Evolutionary conservation across 441 rosid species (phyloP), one percentile per base, ranked within the genome.

Genomic region (Pelargonium myrrhifolium): DNA sequence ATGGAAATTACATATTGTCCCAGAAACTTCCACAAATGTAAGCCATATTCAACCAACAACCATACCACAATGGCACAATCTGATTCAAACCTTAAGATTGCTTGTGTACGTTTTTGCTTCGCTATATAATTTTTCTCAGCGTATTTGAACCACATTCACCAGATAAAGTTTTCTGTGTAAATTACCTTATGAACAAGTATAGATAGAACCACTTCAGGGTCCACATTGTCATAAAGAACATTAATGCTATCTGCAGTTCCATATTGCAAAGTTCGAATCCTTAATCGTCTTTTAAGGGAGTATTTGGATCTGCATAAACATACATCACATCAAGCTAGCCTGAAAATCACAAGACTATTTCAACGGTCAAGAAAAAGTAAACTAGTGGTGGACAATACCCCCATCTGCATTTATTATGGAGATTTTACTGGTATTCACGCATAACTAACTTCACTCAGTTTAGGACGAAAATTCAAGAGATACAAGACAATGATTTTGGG

Each of bases 151-250:
- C n/a, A n/a, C n/a, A n/a, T n/a, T n/a, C n/a, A n/a, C n/a, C n/a
- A n/a, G n/a, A n/a, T n/a, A n/a, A n/a, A n/a, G n/a, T n/a, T n/a
- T n/a, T n/a, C n/a, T n/a, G n/a, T 47, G 18, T 5, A 68, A 65
- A 63, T 47, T 74, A 91, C 99, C 96, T 89, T 92, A 80, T 94
- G 98, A 75, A 94, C 96, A 65, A 92, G 98, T 67, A 92, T 72
- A 3, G 96, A 85, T 65, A 94, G 83, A 76, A 94, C 88, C 28
- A 76, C 90, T 86, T 92, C 98, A 65, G 89, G 83, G 78, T 89
- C 96, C 64, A 89, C 97, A 82, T 83, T 84, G 77, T 92, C 96
- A 68, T 89, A 92, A 66, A 94, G 82, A 76, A 92, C 96, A 77
- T 82, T 82, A 68, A 85, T 81, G 79, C 89, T 88, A 42, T 78